Evolutionary conservation across 345 rosid species (phyloP), one percentile per base, ranked within the genome.

Genomic region (Brassica incana): DNA sequence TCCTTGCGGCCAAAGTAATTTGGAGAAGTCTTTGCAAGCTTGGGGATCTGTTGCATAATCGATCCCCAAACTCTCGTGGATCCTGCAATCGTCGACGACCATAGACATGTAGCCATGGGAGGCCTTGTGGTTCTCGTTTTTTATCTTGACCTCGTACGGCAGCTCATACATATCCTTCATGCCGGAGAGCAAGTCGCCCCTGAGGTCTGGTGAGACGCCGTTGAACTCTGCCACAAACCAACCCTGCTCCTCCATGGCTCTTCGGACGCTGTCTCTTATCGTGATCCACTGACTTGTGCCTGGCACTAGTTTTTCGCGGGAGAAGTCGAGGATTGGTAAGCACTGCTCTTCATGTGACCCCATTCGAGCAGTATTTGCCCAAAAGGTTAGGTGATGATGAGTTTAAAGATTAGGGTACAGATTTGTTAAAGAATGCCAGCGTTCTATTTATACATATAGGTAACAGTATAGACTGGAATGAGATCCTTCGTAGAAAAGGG

Each of bases 61-160:
- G 11, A 92, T 86, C 58, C 93, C 97, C 80, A 90, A 38, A 84
- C 95, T 86, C 79, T 92, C 95, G 69, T 92, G 95, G 68, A 92
- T 90, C 27, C 87, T 88, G 40, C 88, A 83, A 71, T 78, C 80
- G 33, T 80, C 75, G 5, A 90, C 84, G 0, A 84, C 87, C 85
- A 89, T 89, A 6, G 95, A 90, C 38, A 88, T 88, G 5, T 90
- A 89, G 27, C 95, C 95, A 56, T 77, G 86, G 18, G 86, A 75
- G 58, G 91, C 93, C 69, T 82, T 90, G 56, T 85, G 85, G 36
- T 88, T 88, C 67, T 56, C 86, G 76, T 92, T 89, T 60, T 85
- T 84, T 83, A 89, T 85, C 82, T 90, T 89, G 65, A 83, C 82
- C 56, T 83, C 81, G 1, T 82, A 79, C 0, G 95, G 93, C 16